These are phyloP conservation scores for Drechslerella coelobrocha DNA, from an alignment of 2,329 filamentous ascomycete species.

Conservation along the genomic window DNA sequence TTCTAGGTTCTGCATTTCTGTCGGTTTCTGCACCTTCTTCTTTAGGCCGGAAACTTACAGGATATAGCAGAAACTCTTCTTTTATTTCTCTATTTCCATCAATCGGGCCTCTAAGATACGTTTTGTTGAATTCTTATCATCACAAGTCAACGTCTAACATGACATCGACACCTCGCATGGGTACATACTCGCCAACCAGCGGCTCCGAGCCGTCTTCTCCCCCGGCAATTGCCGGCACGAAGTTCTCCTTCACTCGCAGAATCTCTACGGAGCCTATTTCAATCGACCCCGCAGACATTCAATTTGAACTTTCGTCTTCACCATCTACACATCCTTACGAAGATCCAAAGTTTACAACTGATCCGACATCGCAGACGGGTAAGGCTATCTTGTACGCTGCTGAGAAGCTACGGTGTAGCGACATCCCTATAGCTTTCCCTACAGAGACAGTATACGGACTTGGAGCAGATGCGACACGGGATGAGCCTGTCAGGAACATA, in stretches of 20 bases:
- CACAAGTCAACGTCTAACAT: constrained; percentile 7
- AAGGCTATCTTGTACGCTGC: constrained; percentile 70
- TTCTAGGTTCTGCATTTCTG: constrained; percentile 3
- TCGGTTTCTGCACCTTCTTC: not conserved
- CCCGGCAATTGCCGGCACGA: constrained; percentile 25
- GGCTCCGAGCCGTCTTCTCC: constrained; percentile 25
- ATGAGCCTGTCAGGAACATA: constrained; percentile 83
- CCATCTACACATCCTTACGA: constrained; percentile 52
- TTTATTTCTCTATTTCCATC: constrained; percentile 8
- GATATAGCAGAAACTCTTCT: not conserved
- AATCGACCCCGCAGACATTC: constrained; percentile 51
- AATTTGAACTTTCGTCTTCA: constrained; percentile 33
- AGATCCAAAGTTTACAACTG: constrained; percentile 52
- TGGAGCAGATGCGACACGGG: constrained; percentile 92
- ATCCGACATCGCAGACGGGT: constrained; percentile 43
- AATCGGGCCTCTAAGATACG: constrained; percentile 4
- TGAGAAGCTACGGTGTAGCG: constrained; percentile 67
- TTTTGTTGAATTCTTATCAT: constrained; percentile 14
- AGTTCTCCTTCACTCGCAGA: constrained; percentile 31
- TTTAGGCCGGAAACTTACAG: not conserved
- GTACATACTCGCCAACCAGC: constrained; percentile 28
- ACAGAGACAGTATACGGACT: constrained; percentile 98
- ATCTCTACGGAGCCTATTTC: constrained; percentile 48
- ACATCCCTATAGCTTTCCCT: constrained; percentile 88
- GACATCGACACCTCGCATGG: constrained; percentile 22